Conservation (phyloP, 495 filamentous ascomycete species). For the Xeromyces bisporus region DNA sequence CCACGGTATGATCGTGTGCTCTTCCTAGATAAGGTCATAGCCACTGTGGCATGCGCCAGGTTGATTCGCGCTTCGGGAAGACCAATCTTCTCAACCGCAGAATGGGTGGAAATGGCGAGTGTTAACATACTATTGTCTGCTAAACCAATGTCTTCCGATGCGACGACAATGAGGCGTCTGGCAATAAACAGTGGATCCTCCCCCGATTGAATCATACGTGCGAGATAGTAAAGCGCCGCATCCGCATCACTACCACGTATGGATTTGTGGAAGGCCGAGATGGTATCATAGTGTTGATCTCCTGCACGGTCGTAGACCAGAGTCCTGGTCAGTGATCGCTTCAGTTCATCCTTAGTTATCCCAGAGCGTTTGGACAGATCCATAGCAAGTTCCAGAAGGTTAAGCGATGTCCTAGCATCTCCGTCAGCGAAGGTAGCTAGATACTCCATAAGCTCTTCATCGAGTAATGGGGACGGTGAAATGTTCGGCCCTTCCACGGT, state of each 20-base stretch:
- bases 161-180: conserved; percentile 76
- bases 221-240: conserved; percentile 82
- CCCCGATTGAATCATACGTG: conserved; percentile 88
- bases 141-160: conserved; percentile 81
- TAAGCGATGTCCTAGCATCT: conserved; percentile 82
- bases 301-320: conserved; percentile 88
- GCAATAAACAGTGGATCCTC: conserved; percentile 91
- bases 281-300: conserved; percentile 89
- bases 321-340: conserved; percentile 68
- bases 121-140: conserved; percentile 76
- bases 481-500: conserved; percentile 39
- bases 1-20: conserved; percentile 73
- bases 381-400: conserved; percentile 78
- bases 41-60: conserved; percentile 71
- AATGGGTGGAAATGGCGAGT: conserved; percentile 69
- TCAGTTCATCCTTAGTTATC: conserved; percentile 50
- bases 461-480: conserved; percentile 43
- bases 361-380: conserved; percentile 35
- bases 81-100: conserved; percentile 75
- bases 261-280: conserved; percentile 93
- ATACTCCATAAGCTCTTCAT: conserved; percentile 61
- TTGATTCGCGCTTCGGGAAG: conserved; percentile 91
- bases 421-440: conserved; percentile 76
- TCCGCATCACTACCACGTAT: conserved; percentile 75
- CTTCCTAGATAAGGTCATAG: conserved; percentile 68